Conservation (phyloP, 495 filamentous ascomycete genomes). For the Bacidia gigantensis region DNA sequence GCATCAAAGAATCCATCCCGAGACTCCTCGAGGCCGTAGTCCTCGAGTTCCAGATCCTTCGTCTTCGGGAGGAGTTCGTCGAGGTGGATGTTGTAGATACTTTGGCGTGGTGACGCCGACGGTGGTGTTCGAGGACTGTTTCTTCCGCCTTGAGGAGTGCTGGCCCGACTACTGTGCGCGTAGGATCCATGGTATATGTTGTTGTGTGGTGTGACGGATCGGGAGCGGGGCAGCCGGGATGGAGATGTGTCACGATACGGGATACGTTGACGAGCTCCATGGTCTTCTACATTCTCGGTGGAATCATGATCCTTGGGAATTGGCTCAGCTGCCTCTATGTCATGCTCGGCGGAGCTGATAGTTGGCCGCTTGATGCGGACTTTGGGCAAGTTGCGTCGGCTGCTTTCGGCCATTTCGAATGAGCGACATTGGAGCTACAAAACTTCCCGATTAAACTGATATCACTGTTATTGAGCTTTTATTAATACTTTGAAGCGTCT, state of each 20-base stretch:
- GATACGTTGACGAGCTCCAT: background rate
- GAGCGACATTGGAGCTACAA: too few species aligned
- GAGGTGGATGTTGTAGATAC: slow-evolving; percentile 24
- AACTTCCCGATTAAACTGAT: too few species aligned
- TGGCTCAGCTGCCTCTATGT: background rate
- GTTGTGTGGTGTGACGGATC: background rate
- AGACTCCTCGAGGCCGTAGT: slow-evolving; percentile 39
- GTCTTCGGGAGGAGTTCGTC: slow-evolving; percentile 26
- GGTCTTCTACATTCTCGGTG: background rate
- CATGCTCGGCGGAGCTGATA: background rate
- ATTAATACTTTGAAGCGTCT: too few species aligned
- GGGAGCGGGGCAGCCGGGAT: background rate
- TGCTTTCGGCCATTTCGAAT: slow-evolving; percentile 33
- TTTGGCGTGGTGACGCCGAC: slow-evolving; percentile 20
- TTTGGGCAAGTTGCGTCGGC: slow-evolving; percentile 29
- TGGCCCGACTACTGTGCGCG: background rate
- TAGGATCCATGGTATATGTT: slow-evolving; percentile 25
- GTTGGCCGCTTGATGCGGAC: slow-evolving; percentile 8
- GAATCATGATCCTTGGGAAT: background rate
- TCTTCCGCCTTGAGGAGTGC: slow-evolving; percentile 6
- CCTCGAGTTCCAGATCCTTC: background rate
- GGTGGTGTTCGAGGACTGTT: slow-evolving; percentile 7
- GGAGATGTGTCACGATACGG: background rate
- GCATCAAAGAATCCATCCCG: slow-evolving; percentile 49
- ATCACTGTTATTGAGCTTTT: too few species aligned